Base-by-base conservation (phyloP, 148 eudicot genomes). In the Chenopodium album region DNA sequence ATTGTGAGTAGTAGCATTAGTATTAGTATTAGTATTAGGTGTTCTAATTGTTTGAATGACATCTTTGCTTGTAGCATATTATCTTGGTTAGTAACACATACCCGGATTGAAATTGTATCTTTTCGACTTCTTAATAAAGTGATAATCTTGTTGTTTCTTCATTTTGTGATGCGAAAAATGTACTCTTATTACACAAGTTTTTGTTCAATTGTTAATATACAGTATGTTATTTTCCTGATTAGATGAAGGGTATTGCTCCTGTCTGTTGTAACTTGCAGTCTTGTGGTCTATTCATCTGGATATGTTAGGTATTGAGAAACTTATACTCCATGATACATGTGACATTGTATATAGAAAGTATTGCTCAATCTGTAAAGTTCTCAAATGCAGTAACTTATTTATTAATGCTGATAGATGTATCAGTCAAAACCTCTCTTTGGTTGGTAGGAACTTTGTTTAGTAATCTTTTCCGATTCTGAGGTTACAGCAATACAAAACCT, bases 11-110 rank as follows among this genome's bases (percentile, higher is more conserved):
- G 77, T 85, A 82, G 80, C 17, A 56, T 17, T 81, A 79, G 82
- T 75, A 78, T 77, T 81, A 79, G 82, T 75, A 78, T 77, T 72
- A 75, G 81, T 86, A 26, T 41, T 74, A 74, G 85, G 79, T 84
- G 76, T 75, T 85, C 83, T 75, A 74, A 79, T 82, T 75, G 82
- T 74, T 81, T 77, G 86, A 84, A 81, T 81, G 84, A 71, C 76
- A 76, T 59, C 60, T 89, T 73, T 76, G 52, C 54, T 69, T 84
- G 50, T 77, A 85, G 87, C 54, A 70, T 78, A 80, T 81, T 80
- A 77, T 84, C 79, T 83, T 75, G 91, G 84, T 92, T 85, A 91
- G 86, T 89, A 84, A 88, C 82, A 88, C 86, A 59, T 66, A 48
- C 69, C 63, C 62, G 85, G 85, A 82, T 85, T 85, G 85, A 82